phyloP scores from a whole-genome alignment of 306 rosid species.

The Adenanthera pavonina region DNA sequence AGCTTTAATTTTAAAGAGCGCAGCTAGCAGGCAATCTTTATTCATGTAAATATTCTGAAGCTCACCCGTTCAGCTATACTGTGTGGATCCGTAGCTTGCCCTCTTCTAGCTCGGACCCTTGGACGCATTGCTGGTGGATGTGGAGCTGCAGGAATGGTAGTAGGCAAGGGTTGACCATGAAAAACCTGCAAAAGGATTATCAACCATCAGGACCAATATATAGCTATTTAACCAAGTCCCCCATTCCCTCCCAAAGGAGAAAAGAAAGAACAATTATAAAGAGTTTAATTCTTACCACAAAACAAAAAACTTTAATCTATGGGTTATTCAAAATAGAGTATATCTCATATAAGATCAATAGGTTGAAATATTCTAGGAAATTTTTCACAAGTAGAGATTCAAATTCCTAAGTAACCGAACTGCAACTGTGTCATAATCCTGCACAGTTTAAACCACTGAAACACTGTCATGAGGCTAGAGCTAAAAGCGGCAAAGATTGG shows the following conservation, averaged over 20 bases:
- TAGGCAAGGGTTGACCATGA: constrained; percentile 83
- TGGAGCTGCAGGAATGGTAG: constrained; percentile 66
- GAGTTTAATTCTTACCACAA: neutral
- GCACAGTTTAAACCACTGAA: constrained; percentile 22
- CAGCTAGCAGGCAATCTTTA: constrained; percentile 12
- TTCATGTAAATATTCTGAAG: constrained; percentile 34
- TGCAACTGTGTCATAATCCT: constrained; percentile 26
- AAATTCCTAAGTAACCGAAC: constrained; percentile 26
- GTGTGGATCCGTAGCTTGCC: constrained; percentile 99
- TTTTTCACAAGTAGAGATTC: neutral
- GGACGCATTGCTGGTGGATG: constrained; percentile 98
- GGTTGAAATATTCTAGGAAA: constrained; percentile 20
- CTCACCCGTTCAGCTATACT: constrained; percentile 99
- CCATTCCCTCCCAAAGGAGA: constrained; percentile 14
- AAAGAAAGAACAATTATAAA: neutral
- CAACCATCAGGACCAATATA: constrained; percentile 20
- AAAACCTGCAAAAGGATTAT: constrained; percentile 61
- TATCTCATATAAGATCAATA: constrained; percentile 20
- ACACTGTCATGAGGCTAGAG: constrained; percentile 24
- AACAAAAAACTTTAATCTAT: constrained; percentile 17
- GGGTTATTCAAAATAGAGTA: constrained; percentile 25
- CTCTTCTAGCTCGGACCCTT: constrained; percentile 95
- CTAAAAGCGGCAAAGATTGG: neutral
- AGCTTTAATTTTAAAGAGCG: constrained; percentile 21
- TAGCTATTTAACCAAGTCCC: constrained; percentile 6